Evolutionary conservation across 371 early-diverging fungal species (phyloP).

Genomic region (Lichtheimia ornata): DNA sequence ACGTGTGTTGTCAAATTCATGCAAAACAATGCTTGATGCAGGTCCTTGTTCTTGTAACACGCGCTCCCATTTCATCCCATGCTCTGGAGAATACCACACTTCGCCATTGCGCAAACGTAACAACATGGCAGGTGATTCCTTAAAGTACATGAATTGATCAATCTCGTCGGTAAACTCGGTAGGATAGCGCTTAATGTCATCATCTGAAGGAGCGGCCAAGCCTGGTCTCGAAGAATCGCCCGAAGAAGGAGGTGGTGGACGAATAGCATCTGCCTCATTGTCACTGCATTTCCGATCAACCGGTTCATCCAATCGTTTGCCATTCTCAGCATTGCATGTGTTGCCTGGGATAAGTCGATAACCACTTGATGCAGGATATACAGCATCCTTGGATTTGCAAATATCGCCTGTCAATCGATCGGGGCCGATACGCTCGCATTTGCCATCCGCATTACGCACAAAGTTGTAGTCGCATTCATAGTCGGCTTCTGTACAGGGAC

Average conservation of each 20-base stretch:
- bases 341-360: conserved; percentile 88
- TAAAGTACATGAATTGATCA: conserved; percentile 56
- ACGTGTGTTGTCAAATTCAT: conserved; percentile 57
- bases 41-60: conserved; percentile 40
- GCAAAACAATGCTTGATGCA: conserved; percentile 38
- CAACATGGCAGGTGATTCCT: conserved; percentile 57
- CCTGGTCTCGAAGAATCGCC: not conserved
- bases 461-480: conserved; percentile 93
- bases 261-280: conserved; percentile 22
- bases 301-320: conserved; percentile 62
- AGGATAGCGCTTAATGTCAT: conserved; percentile 34
- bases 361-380: conserved; percentile 81
- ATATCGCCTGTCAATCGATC: conserved; percentile 53
- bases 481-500: conserved; percentile 82
- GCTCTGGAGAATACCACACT: conserved; percentile 65
- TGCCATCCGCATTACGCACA: conserved; percentile 51
- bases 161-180: conserved; percentile 50
- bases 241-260: conserved; percentile 1
- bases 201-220: conserved; percentile 34
- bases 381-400: conserved; percentile 63
- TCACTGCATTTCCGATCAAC: conserved; percentile 63
- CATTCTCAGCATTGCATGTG: conserved; percentile 60
- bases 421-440: conserved; percentile 60
- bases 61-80: conserved; percentile 66
- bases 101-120: conserved; percentile 58